These are phyloP conservation scores for Colletotrichum destructivum DNA, from an alignment of 2,329 filamentous ascomycete species.

Conservation along the genomic window DNA sequence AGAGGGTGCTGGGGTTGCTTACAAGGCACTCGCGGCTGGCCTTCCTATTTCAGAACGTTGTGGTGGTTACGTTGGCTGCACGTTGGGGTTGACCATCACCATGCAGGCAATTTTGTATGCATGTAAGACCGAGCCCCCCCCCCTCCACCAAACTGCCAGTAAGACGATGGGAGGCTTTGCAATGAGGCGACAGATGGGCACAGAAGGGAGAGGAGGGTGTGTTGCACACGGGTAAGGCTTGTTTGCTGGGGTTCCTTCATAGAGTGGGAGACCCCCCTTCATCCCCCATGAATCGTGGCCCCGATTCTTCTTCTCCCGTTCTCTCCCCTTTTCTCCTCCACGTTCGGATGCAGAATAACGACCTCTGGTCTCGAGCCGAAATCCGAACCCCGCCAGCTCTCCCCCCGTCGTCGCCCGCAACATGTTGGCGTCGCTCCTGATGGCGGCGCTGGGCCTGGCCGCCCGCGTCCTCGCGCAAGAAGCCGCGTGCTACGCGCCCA, in stretches of 20 bases:
- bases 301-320: conserved; percentile 9
- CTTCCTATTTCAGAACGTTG: conserved; percentile 23
- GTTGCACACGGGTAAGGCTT: conserved; percentile 7
- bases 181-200: not conserved
- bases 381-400: not conserved
- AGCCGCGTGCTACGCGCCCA: conserved; percentile 49
- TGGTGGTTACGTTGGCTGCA: conserved; percentile 18
- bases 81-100: conserved; percentile 8
- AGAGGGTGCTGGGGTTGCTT: not conserved
- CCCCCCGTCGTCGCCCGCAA: not conserved
- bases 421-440: conserved; percentile 16
- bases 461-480: conserved; percentile 9
- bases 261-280: conserved; percentile 12
- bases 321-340: not conserved
- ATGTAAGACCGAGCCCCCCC: conserved; percentile 30
- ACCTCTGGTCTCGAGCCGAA: not conserved
- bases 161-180: conserved; percentile 7
- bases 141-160: conserved; percentile 9
- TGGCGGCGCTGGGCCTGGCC: conserved; percentile 12
- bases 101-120: conserved; percentile 21
- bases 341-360: not conserved
- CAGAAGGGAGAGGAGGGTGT: not conserved
- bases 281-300: not conserved
- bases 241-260: conserved; percentile 12
- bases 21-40: conserved; percentile 11